Evolutionary conservation across 768 basidiomycete genomes (phyloP).

Genomic region (Kwoniella dendrophila): DNA sequence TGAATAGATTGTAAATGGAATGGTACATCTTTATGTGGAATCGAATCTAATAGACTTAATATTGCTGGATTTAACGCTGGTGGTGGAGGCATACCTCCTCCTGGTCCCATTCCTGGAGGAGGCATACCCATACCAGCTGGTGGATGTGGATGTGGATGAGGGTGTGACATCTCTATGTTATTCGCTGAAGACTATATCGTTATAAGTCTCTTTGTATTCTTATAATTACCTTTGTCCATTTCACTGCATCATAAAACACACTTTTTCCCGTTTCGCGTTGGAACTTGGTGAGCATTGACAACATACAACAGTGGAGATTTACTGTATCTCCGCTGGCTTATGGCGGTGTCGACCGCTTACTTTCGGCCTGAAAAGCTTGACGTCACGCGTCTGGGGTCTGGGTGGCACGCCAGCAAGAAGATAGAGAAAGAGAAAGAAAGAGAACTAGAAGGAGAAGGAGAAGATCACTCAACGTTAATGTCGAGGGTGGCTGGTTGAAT

Average conservation of each 20-base stretch:
- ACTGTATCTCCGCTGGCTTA: not conserved
- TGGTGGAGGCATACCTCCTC: slow-evolving; percentile 24
- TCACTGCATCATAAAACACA: too few species aligned
- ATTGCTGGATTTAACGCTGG: slow-evolving; percentile 44
- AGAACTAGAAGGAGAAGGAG: not conserved
- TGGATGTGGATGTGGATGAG: slow-evolving; percentile 22
- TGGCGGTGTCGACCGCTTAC: too few species aligned
- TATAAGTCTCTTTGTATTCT: not conserved
- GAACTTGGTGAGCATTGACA: too few species aligned
- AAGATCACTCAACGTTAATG: slow-evolving; percentile 7
- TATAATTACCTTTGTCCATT: not conserved
- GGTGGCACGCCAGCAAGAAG: not conserved
- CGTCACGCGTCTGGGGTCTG: slow-evolving; percentile 1
- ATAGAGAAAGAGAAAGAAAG: not conserved
- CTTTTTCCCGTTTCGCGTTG: too few species aligned
- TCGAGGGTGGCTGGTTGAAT: slow-evolving; percentile 1
- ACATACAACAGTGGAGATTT: not conserved
- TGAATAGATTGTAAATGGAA: slow-evolving; percentile 35
- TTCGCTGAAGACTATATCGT: not conserved
- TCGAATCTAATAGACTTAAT: slow-evolving; percentile 41
- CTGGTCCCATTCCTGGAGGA: not conserved
- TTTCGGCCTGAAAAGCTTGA: not conserved
- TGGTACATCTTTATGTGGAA: slow-evolving; percentile 42
- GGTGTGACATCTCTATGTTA: slow-evolving; percentile 23
- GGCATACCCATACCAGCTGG: slow-evolving; percentile 5